Percentiles rank a stretch among this genome's conserved stretches.
phyloP scores from a whole-genome alignment of 2,329 filamentous ascomycete genomes.

The Aspergillus ruber region DNA sequence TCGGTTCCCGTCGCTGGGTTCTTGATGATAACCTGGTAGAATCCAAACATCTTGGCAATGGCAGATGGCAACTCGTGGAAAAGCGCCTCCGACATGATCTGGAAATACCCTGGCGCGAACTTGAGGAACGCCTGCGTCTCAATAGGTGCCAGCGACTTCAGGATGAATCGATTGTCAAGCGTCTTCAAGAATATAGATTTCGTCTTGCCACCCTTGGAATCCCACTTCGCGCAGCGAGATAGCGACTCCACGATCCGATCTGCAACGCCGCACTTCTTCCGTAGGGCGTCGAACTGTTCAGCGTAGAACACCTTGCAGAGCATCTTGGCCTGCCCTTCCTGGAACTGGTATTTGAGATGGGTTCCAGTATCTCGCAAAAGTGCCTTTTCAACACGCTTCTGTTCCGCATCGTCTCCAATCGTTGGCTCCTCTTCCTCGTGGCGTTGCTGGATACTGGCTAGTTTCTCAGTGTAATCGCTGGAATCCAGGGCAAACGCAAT shows the following conservation, averaged over 20 bases:
- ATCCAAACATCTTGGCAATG: constrained; percentile 98
- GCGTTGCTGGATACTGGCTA: constrained; percentile 46
- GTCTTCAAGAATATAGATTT: constrained; percentile 97
- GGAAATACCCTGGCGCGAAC: constrained; percentile 95
- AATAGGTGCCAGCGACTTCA: constrained; percentile 83
- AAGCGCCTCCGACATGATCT: constrained; percentile 90
- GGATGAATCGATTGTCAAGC: constrained; percentile 83
- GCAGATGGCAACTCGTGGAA: constrained; percentile 94
- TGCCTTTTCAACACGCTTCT: constrained; percentile 76
- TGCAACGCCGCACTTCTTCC: constrained; percentile 84
- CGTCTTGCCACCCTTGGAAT: constrained; percentile 95
- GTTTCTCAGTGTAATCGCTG: constrained; percentile 76
- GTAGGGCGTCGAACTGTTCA: constrained; percentile 91
- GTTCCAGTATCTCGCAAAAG: constrained; percentile 79
- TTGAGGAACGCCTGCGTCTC: constrained; percentile 91
- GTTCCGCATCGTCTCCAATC: constrained; percentile 36
- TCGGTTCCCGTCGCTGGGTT: constrained; percentile 87
- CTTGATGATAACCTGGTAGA: constrained; percentile 96
- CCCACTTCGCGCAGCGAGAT: constrained; percentile 94
- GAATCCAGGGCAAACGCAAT: constrained; percentile 89
- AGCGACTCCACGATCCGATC: constrained; percentile 93
- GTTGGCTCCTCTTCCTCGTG: constrained; percentile 23
- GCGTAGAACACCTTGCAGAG: constrained; percentile 98
- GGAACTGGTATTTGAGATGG: constrained; percentile 93
- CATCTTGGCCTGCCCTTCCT: constrained; percentile 87